Evolutionary conservation across 306 rosid species (phyloP).

Genomic region (Lagenaria siceraria): DNA sequence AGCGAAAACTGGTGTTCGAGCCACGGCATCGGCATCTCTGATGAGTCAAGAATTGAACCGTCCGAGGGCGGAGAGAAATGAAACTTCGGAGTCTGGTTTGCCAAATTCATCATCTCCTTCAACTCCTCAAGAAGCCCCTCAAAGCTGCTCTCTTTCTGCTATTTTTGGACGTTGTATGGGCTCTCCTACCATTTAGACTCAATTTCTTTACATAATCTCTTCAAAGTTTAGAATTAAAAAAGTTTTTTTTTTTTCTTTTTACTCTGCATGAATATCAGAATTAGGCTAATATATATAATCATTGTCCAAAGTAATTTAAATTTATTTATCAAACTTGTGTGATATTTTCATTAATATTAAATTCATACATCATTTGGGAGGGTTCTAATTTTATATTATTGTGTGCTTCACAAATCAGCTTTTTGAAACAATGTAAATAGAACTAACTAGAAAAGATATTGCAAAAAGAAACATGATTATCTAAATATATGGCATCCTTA

Average conservation of each 20-base stretch:
- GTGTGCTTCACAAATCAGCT: no score
- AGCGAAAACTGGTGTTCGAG: not conserved
- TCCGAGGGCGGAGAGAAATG: not conserved
- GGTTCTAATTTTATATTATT: not conserved
- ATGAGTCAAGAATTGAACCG: conserved; percentile 8
- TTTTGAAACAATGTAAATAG: no score
- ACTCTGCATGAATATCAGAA: not conserved
- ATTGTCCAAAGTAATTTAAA: not conserved
- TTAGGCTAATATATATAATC: not conserved
- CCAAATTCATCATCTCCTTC: conserved; percentile 5
- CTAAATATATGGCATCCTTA: no score
- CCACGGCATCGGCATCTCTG: not conserved
- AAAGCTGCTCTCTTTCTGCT: conserved; percentile 19
- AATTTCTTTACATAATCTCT: not conserved
- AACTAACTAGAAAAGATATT: no score
- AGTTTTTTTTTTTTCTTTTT: no score
- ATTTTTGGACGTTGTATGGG: conserved; percentile 38
- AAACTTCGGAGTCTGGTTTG: not conserved
- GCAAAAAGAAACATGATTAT: no score
- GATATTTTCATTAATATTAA: not conserved
- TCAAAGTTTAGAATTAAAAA: no score
- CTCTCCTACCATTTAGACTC: conserved; percentile 11
- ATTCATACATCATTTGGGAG: not conserved
- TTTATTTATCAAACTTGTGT: not conserved
- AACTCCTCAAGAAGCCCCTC: conserved; percentile 3